These are phyloP conservation scores for Penicillium aurantiogriseum DNA, from an alignment of 2,329 filamentous ascomycete genomes.

Conservation along the genomic window DNA sequence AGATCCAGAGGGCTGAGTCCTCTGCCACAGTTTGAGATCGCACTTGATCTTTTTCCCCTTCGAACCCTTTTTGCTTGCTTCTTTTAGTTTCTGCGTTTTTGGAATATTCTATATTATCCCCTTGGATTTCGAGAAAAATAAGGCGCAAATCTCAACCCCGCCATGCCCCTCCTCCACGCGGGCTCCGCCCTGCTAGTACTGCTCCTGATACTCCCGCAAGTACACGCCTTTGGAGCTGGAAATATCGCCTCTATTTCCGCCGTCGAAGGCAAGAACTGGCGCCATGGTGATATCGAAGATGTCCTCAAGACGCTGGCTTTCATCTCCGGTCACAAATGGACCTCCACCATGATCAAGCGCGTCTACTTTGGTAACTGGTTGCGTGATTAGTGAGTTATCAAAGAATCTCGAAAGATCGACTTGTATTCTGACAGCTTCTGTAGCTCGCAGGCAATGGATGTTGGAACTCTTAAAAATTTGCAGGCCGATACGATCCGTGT, in stretches of 20 bases:
- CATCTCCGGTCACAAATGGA: conserved; percentile 81
- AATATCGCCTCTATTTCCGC: conserved; percentile 52
- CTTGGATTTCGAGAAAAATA: not conserved
- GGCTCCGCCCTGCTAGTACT: conserved; percentile 39
- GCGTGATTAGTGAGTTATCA: conserved; percentile 62
- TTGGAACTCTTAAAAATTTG: conserved; percentile 74
- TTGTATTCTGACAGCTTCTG: conserved; percentile 6
- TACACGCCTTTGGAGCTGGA: conserved; percentile 48
- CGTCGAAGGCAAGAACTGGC: conserved; percentile 53
- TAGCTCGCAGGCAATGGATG: conserved; percentile 73
- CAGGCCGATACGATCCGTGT: conserved; percentile 76
- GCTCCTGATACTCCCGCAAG: conserved; percentile 39
- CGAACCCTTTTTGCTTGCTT: not conserved
- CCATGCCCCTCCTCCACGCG: conserved; percentile 23
- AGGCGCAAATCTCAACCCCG: conserved; percentile 1
- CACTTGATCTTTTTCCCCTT: not conserved
- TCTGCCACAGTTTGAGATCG: not conserved
- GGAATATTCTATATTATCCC: not conserved
- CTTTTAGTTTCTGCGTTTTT: not conserved
- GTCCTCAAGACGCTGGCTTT: conserved; percentile 75
- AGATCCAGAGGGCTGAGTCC: conserved; percentile 6
- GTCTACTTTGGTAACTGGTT: conserved; percentile 88
- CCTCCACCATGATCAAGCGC: conserved; percentile 71
- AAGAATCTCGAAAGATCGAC: not conserved
- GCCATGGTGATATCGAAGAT: conserved; percentile 71